Evolutionary conservation across 202 grass and related monocot genomes (phyloP), one percentile per base, ranked within the genome.

Genomic region (Panicum hallii): DNA sequence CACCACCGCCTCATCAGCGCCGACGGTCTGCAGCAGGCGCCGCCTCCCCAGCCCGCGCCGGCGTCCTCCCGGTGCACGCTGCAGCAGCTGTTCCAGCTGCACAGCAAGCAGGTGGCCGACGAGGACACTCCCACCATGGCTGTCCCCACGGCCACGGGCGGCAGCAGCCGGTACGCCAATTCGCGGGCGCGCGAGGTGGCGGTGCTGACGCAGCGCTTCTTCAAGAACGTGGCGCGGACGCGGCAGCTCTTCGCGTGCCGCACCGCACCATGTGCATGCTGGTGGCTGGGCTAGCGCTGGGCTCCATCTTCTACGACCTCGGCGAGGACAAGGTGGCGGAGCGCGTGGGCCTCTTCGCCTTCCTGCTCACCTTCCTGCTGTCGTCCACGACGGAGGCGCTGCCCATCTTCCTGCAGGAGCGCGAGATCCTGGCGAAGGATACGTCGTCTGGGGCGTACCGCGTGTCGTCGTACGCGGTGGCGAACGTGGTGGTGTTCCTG

Each of bases 381-480:
- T 95, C 93, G 4, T 98, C 87, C 14, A 98, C 93, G 7, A 98
- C 89, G 5, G 95, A 98, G 73, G 93, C 95, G 13, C 91, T 95
- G 19, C 95, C 95, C 14, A 87, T 98, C 78, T 98, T 98, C 58
- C 79, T 95, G 12, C 93, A 98, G 82, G 95, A 98, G 81, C 92
- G 91, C 50, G 95, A 98, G 9, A 95, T 98, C 85, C 80, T 98
- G 0, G 90, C 94, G 85, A 95, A 92, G 91, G 93, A 98, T 86
- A 94, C 89, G 5, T 92, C 90, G 1, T 93, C 87, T 15, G 91
- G 93, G 0, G 90, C 91, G 2, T 98, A 95, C 80, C 82, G 91
- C 3, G 80, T 98, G 5, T 98, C 95, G 9, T 89, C 95, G 0
- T 98, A 95, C 85, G 89, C 94, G 3, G 32, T 93, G 3, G 95